Base-by-base conservation (phyloP, 2,329 filamentous ascomycete genomes). In the Microdochium trichocladiopsis region DNA sequence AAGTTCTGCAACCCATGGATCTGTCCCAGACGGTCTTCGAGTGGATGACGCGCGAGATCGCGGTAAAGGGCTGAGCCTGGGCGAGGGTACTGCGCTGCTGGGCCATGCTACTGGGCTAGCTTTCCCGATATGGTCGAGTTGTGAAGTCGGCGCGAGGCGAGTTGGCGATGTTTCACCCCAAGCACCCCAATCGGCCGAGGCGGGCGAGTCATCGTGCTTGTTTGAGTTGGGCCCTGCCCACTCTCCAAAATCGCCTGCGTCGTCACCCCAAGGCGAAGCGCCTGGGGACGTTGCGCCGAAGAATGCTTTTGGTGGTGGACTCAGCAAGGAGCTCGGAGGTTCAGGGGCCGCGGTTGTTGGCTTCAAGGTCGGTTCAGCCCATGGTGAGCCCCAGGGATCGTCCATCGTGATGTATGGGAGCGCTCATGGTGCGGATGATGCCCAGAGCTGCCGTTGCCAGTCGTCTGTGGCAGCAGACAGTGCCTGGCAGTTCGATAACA, bases 371-470 rank as follows among this genome's bases (percentile, higher is more conserved):
- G 63, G 57, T 60, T 77, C 66, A 63, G 75, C 73, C 80, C 80
- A 83, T 67, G 80, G 80, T 60, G 79, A 82, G 67, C 76, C 77
- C 80, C 80, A 83, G 61, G 80, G 79, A 78, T 83, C 78, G 65
- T 83, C 80, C 80, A 83, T 83, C 57, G 63, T 69, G 65, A 60
- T 65, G 68, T 61, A 53, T 54, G 50, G 53, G 56, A 53, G 57
- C 61, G 58, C 22, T 63, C 64, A 66, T 67, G 56, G 53, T 66
- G 55, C 18, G 41, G 41, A 45, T 16, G n/a, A 45, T 22, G 22
- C 22, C n/a, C 14, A 23, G 41, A 23, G 16, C 18, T 18, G 41
- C 6, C 6, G 16, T 16, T 23, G 18, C 41, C 18, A 8, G 18
- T 22, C 41, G 14, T 21, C 41, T 18, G 21, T 45, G 18, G 41